Conservation (phyloP, 2,329 filamentous ascomycete genomes). For the Drechslerella stenobrocha region DNA sequence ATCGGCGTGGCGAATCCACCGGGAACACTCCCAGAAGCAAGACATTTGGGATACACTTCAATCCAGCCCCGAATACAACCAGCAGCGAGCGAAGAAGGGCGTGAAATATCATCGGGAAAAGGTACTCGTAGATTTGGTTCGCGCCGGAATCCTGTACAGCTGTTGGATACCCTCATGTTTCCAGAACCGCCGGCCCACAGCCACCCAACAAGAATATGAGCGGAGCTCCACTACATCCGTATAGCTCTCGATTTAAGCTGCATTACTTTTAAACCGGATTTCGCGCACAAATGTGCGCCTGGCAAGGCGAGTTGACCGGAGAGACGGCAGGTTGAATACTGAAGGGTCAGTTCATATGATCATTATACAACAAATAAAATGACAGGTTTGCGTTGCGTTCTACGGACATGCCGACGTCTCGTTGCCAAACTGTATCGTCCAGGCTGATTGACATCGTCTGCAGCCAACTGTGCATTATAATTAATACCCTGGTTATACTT, state of each 20-base stretch:
- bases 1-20: too few relatives aligned
- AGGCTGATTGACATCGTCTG: too few relatives aligned
- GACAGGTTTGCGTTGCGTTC: conserved; percentile 1
- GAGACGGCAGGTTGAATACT: background rate
- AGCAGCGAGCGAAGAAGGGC: too few relatives aligned
- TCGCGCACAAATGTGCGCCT: background rate
- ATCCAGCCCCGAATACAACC: too few relatives aligned
- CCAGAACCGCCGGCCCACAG: conserved; percentile 27
- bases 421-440: too few relatives aligned
- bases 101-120: background rate
- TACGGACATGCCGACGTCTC: too few relatives aligned
- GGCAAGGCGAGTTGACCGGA: background rate
- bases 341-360: background rate
- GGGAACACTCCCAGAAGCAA: too few relatives aligned
- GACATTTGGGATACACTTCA: too few relatives aligned
- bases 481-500: too few relatives aligned
- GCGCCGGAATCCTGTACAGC: conserved; percentile 14
- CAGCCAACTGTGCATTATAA: too few relatives aligned
- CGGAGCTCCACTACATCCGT: background rate
- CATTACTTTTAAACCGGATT: background rate
- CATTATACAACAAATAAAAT: background rate
- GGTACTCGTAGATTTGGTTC: background rate
- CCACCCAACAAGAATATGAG: conserved; percentile 12
- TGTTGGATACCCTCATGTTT: conserved; percentile 33
- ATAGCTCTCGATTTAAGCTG: background rate